A percentile compares a stretch with the other conserved stretches of the same genome.
phyloP scores from a whole-genome alignment of 495 filamentous ascomycete genomes.

The Venustampulla echinocandica region DNA sequence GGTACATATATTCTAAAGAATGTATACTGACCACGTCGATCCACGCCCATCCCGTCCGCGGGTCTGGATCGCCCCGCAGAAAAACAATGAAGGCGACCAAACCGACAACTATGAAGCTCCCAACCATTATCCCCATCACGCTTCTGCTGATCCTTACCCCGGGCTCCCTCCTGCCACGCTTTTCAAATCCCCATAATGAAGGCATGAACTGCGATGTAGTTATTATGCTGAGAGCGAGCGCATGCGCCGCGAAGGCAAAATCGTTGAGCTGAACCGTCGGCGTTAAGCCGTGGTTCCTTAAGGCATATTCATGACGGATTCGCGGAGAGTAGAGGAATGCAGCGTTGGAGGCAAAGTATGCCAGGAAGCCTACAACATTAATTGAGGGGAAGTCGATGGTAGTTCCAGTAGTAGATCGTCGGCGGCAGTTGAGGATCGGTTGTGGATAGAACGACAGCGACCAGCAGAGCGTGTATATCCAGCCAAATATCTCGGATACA shows the following conservation, averaged over 20 bases:
- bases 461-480: slow-evolving; percentile 65
- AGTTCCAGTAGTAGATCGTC: slow-evolving; percentile 69
- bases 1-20: too few relatives aligned
- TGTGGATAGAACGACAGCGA: slow-evolving; percentile 91
- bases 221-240: slow-evolving; percentile 56
- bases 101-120: slow-evolving; percentile 50
- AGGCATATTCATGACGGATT: slow-evolving; percentile 75
- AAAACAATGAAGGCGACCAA: slow-evolving; percentile 48
- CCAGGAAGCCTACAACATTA: slow-evolving; percentile 74
- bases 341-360: slow-evolving; percentile 65
- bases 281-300: slow-evolving; percentile 59
- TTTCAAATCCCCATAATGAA: slow-evolving; percentile 65
- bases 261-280: slow-evolving; percentile 89
- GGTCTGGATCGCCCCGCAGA: slow-evolving; percentile 42
- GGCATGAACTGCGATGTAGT: slow-evolving; percentile 67
- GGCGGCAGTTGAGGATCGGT: slow-evolving; percentile 61
- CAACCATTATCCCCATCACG: slow-evolving; percentile 58
- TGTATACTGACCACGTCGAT: slow-evolving; percentile 72
- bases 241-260: slow-evolving; percentile 75
- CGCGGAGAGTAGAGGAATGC: slow-evolving; percentile 69
- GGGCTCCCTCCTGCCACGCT: slow-evolving; percentile 29
- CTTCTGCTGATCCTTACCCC: slow-evolving; percentile 46
- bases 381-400: slow-evolving; percentile 79
- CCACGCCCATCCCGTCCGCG: slow-evolving; percentile 57
- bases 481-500: slow-evolving; percentile 48